Evolutionary conservation across 495 filamentous ascomycete genomes (phyloP).

Genomic region (Bathelium albidoporum): DNA sequence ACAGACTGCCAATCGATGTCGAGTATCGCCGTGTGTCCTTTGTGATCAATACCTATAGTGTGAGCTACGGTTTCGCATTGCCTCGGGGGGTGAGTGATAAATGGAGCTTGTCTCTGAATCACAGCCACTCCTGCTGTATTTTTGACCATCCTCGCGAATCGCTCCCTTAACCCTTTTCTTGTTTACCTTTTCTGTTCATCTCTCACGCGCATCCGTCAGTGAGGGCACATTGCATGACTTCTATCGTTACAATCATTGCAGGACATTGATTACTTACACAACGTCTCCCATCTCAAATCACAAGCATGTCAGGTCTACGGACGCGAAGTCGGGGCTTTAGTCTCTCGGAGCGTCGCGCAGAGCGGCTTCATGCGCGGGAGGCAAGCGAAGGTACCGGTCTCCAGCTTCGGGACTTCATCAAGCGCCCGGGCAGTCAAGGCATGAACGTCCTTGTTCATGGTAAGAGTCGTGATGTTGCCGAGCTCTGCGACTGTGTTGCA

Average conservation of each 20-base stretch:
- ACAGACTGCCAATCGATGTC: neutral
- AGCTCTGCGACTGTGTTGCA: neutral
- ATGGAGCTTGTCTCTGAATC: neutral
- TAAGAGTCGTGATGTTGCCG: neutral
- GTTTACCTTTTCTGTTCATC: neutral
- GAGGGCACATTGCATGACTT: neutral
- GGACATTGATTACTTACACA: neutral
- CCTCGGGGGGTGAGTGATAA: neutral
- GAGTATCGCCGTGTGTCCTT: neutral
- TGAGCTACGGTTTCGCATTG: neutral
- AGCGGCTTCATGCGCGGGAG: no score
- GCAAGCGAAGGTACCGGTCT: no score
- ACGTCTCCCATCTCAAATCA: neutral
- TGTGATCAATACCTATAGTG: neutral
- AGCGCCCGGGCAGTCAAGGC: neutral
- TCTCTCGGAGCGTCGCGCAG: no score
- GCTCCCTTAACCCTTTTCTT: neutral
- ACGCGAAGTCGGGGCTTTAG: neutral
- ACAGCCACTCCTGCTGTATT: neutral
- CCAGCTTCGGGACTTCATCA: neutral
- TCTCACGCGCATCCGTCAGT: neutral
- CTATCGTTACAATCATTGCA: neutral
- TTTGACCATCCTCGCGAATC: neutral
- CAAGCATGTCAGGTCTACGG: neutral
- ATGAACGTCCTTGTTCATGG: neutral